These are phyloP conservation scores for Gossypium turneri DNA, from an alignment of 345 rosid genomes.

Conservation along the genomic window DNA sequence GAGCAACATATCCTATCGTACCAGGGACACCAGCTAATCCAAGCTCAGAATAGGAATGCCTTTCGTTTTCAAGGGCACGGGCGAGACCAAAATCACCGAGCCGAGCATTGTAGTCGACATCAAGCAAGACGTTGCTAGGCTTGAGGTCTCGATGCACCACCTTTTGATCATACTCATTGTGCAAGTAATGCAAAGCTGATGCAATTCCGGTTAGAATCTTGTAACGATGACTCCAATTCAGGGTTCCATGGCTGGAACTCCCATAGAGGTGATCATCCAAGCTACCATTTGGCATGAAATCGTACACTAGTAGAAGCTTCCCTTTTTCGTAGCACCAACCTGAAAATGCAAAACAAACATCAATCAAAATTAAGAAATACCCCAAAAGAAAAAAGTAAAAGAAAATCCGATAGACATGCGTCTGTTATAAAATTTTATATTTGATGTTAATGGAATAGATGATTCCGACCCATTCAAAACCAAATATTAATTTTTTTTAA, in stretches of 20 bases:
- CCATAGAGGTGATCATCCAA: background rate
- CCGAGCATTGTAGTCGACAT: background rate
- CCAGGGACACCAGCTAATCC: slow-evolving; percentile 26
- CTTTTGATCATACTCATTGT: slow-evolving; percentile 2
- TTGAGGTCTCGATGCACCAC: slow-evolving; percentile 7
- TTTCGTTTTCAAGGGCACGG: background rate
- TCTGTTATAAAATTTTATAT: no score
- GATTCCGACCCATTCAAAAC: no score
- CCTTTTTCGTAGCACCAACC: slow-evolving; percentile 8
- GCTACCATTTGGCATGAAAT: background rate
- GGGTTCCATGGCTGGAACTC: background rate
- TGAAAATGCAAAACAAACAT: background rate
- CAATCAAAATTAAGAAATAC: background rate
- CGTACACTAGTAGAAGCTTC: slow-evolving; percentile 3
- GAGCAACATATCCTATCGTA: slow-evolving; percentile 44
- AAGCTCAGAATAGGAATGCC: slow-evolving; percentile 32
- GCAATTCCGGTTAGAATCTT: background rate
- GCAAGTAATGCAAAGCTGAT: slow-evolving; percentile 9
- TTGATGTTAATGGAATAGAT: no score
- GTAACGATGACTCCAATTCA: background rate
- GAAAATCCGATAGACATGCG: no score
- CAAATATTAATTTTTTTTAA: no score
- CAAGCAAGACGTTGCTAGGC: slow-evolving; percentile 4
- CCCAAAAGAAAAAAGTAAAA: no score
- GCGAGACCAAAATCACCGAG: background rate